Evolutionary conservation across 2,329 filamentous ascomycete species (phyloP).

Genomic region (Zalaria sp.): DNA sequence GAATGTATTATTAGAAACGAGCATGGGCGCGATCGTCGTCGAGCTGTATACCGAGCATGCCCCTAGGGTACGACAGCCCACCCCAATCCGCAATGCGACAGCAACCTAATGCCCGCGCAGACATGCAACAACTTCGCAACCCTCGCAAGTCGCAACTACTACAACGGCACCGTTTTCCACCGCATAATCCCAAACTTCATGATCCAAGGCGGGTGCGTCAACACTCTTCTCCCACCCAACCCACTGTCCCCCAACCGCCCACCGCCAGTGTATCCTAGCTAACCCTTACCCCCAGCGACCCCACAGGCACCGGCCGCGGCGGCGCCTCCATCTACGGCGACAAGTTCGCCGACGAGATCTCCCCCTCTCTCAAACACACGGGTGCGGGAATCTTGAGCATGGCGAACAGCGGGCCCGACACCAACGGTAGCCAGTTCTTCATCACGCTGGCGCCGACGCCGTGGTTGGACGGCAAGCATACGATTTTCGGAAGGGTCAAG

Average conservation of each 20-base stretch:
- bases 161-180: constrained; percentile 76
- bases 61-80: constrained; percentile 40
- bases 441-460: constrained; percentile 87
- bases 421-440: constrained; percentile 93
- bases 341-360: constrained; percentile 88
- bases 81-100: neutral
- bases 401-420: constrained; percentile 88
- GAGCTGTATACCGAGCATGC: constrained; percentile 88
- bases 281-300: constrained; percentile 46
- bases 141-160: constrained; percentile 73
- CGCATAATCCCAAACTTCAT: constrained; percentile 94
- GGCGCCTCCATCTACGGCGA: constrained; percentile 83
- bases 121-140: constrained; percentile 53
- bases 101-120: constrained; percentile 1
- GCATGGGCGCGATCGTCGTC: constrained; percentile 70
- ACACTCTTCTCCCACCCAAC: neutral
- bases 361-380: constrained; percentile 66
- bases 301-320: constrained; percentile 82
- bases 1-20: constrained; percentile 68
- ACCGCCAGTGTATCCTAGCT: neutral
- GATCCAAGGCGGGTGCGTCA: constrained; percentile 55
- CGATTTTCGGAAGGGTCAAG: constrained; percentile 87
- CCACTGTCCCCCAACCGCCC: neutral
- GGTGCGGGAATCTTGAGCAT: constrained; percentile 90
- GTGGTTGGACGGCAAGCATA: constrained; percentile 94